Conservation (phyloP, 495 filamentous ascomycete genomes). For the Talaromyces borbonicus region DNA sequence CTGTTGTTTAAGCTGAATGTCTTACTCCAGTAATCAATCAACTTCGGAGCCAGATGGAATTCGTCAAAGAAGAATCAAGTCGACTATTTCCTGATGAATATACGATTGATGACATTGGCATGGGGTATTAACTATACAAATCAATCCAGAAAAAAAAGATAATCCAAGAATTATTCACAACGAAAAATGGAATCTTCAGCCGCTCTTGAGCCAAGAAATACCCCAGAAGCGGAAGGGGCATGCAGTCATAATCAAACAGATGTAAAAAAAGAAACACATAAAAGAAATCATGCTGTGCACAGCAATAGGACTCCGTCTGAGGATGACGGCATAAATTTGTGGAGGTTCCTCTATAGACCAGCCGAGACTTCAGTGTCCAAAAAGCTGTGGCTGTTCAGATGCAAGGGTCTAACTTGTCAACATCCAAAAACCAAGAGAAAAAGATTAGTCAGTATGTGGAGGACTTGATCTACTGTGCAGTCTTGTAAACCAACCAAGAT, state of each 20-base stretch:
- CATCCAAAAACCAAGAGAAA: no score
- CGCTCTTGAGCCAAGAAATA: neutral
- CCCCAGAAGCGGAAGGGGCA: neutral
- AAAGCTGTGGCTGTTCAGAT: no score
- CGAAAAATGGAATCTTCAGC: neutral
- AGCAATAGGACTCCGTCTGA: conserved; percentile 6
- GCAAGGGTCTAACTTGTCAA: no score
- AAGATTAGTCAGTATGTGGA: no score
- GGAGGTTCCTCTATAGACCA: neutral
- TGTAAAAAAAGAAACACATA: neutral
- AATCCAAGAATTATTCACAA: conserved; percentile 2
- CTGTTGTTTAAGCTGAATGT: no score
- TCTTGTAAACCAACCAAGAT: no score
- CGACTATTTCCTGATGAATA: no score
- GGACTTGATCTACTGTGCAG: no score
- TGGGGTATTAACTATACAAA: conserved; percentile 22
- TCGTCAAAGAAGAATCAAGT: no score
- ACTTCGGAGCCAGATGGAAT: no score
- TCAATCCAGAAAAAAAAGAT: conserved; percentile 6
- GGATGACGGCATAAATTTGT: neutral
- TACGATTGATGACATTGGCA: no score
- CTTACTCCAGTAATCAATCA: no score
- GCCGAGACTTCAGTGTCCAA: neutral
- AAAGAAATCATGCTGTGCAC: conserved; percentile 5
- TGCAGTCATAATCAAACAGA: conserved; percentile 1